phyloP scores from a whole-genome alignment of 371 early-diverging fungal species.

The Mortierella sp. region DNA sequence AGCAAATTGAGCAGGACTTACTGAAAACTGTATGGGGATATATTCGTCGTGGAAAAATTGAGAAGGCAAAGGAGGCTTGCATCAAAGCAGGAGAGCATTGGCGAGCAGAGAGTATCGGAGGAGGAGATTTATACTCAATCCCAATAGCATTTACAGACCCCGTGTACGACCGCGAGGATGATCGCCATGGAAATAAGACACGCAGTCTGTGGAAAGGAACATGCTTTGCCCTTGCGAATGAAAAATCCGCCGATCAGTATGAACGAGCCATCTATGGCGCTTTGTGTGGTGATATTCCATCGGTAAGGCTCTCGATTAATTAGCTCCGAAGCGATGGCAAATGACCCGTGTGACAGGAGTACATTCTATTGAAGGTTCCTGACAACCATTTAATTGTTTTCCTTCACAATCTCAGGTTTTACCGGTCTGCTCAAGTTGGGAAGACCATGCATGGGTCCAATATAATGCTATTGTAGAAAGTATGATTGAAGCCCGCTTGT shows the following conservation, averaged over 20 bases:
- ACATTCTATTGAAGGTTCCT: background rate
- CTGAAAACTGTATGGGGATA: slow-evolving; percentile 43
- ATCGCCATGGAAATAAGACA: slow-evolving; percentile 41
- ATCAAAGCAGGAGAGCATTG: slow-evolving; percentile 44
- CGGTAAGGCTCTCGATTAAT: slow-evolving; percentile 13
- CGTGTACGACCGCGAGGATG: slow-evolving; percentile 20
- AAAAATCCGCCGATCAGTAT: slow-evolving; percentile 30
- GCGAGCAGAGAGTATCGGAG: slow-evolving; percentile 55
- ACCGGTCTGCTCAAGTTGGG: slow-evolving; percentile 52
- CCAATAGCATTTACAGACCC: slow-evolving; percentile 32
- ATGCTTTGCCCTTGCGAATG: slow-evolving; percentile 43
- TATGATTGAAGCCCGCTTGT: slow-evolving; percentile 37
- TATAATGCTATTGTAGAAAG: slow-evolving; percentile 51
- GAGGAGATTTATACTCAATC: slow-evolving; percentile 38
- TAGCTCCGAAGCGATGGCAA: background rate
- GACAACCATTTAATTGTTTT: background rate
- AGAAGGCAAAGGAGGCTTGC: slow-evolving; percentile 45
- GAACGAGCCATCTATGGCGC: slow-evolving; percentile 53
- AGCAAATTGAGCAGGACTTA: slow-evolving; percentile 31
- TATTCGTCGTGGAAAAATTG: slow-evolving; percentile 51
- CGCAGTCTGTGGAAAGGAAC: slow-evolving; percentile 54
- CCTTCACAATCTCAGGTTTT: slow-evolving; percentile 25
- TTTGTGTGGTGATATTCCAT: slow-evolving; percentile 35
- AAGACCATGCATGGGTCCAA: slow-evolving; percentile 54
- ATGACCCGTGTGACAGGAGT: background rate